Percentiles rank a stretch among this genome's conserved stretches.
Evolutionary conservation across 75 land plant species (phyloP).

Genomic region (Cunninghamia lanceolata): DNA sequence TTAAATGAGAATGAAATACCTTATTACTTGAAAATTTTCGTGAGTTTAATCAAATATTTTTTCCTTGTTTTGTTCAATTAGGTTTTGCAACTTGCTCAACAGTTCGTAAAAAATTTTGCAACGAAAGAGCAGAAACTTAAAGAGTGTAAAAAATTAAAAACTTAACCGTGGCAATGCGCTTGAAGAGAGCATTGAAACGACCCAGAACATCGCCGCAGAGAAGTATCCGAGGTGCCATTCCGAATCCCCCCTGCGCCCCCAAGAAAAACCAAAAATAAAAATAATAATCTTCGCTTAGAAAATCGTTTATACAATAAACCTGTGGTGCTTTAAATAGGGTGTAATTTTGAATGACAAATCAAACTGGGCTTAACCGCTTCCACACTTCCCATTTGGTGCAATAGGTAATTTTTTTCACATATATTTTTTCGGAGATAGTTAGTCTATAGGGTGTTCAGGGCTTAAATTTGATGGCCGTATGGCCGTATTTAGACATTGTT

Average conservation of each 20-base stretch:
- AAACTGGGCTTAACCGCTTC: no score
- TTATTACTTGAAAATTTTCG: neutral
- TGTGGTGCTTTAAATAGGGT: no score
- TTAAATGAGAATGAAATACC: no score
- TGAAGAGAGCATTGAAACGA: slow-evolving; percentile 71
- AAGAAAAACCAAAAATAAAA: neutral
- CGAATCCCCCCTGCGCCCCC: neutral
- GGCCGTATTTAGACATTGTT: no score
- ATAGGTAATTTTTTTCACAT: no score
- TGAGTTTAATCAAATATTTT: neutral
- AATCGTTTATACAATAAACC: no score
- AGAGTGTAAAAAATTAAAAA: neutral
- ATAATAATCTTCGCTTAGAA: neutral
- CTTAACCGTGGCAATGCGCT: slow-evolving; percentile 69
- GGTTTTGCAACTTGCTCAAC: neutral
- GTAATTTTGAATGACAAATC: no score
- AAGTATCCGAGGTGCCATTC: slow-evolving; percentile 72
- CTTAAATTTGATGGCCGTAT: no score
- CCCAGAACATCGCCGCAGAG: slow-evolving; percentile 92
- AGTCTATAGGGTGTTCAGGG: no score
- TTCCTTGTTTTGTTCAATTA: neutral
- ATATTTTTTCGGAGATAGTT: no score
- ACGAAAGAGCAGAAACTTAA: neutral
- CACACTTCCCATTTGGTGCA: no score
- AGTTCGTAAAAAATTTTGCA: neutral